These are phyloP conservation scores for Boletus sensibilis DNA, from an alignment of 768 basidiomycete genomes.

Conservation along the genomic window DNA sequence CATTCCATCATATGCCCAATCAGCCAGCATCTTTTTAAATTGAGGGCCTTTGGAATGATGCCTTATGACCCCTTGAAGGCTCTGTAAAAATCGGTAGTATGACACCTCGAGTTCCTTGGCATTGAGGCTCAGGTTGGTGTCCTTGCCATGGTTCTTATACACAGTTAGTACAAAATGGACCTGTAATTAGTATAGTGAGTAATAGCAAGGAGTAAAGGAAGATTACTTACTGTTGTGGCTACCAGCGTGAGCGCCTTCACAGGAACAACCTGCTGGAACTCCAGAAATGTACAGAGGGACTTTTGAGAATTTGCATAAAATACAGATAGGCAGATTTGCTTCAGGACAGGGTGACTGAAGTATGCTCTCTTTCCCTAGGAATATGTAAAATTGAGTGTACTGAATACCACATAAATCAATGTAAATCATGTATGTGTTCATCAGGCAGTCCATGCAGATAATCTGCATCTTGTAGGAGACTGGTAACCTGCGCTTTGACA, in stretches of 20 bases:
- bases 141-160: background rate
- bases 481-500: too few relatives aligned
- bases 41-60: background rate
- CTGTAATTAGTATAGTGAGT: background rate
- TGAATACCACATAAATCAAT: too few relatives aligned
- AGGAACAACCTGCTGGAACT: too few relatives aligned
- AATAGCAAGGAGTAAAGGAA: background rate
- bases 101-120: background rate
- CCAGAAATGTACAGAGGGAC: background rate
- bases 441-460: too few relatives aligned
- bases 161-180: background rate
- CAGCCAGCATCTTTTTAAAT: background rate
- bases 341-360: too few relatives aligned
- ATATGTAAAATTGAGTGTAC: too few relatives aligned
- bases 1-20: background rate
- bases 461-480: too few relatives aligned
- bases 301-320: background rate
- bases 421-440: too few relatives aligned
- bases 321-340: background rate
- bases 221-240: background rate
- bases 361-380: too few relatives aligned
- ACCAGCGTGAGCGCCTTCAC: too few relatives aligned
- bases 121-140: background rate
- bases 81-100: background rate
- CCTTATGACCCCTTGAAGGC: background rate